Base-by-base conservation (phyloP, 495 filamentous ascomycete species). In the Talaromyces nanjingensis region DNA sequence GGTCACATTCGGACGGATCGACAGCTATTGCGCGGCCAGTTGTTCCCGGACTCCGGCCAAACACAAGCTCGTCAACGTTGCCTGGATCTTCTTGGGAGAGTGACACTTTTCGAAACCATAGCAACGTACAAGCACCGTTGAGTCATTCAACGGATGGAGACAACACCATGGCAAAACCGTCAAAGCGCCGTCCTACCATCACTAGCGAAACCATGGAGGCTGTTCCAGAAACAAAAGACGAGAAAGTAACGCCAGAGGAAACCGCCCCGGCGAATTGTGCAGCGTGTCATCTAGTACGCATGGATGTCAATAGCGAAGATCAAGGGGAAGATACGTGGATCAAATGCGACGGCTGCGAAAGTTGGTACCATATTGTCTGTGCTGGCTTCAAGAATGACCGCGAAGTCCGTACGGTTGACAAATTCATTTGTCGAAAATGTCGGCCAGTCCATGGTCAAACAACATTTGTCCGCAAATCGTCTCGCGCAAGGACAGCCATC, bases 351-450 rank as follows among this genome's bases (percentile, higher is more conserved):
- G 87, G 86, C 34, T 91, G 89, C 71, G 89, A 89, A 66, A 79
- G 76, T 27, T 91, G 89, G 89, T 90, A 86, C 66, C 89, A 91
- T 70, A 87, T 86, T 57, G 81, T 84, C 42, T 91, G 89, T 70
- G 88, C 88, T 20, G 87, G 86, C 5, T 88, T 91, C 67, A 87
- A 88, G 67, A 88, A 79, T 67, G 85, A 86, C 63, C 76, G 83
- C n/a, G 86, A 89, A 66, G 82, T 89, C 27, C 81, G 87, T 60
- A 84, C 83, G 31, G 85, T 91, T 20, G 89, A 91, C 70, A 91
- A 90, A 67, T 91, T 84, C 65, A 86, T 88, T 62, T 91, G 89
- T 67, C 73, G 71, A 31, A 70, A 71, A 47, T 91, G 89, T 69
- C 84, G 83, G 33, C 77, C 83, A 18, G 69, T 75, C 11, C 78